phyloP scores from a whole-genome alignment of 495 filamentous ascomycete species.

The Hypoxylon fuscum region DNA sequence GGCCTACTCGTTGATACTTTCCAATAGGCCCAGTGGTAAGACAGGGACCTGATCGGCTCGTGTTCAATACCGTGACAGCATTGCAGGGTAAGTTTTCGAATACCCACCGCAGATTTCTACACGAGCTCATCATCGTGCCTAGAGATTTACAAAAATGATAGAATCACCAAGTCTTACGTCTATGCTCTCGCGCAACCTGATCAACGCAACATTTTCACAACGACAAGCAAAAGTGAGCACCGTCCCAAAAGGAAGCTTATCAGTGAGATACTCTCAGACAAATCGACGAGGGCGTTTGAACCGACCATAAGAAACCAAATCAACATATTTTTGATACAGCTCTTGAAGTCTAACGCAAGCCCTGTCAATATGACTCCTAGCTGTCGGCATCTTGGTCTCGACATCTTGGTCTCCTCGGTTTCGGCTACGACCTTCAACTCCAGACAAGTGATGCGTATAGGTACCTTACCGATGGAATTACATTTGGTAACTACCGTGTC shows the following conservation, averaged over 20 bases:
- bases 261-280: constrained; percentile 5
- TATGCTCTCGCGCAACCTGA: constrained; percentile 17
- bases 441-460: constrained; percentile 27
- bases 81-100: constrained; percentile 54
- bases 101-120: background rate
- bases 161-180: constrained; percentile 52
- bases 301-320: constrained; percentile 31
- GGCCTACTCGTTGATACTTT: background rate
- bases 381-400: constrained; percentile 15
- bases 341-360: background rate
- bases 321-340: constrained; percentile 29
- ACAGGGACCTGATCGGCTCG: constrained; percentile 58
- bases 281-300: constrained; percentile 22
- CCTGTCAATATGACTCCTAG: background rate
- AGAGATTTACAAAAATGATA: constrained; percentile 58
- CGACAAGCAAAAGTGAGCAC: constrained; percentile 8
- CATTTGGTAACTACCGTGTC: background rate
- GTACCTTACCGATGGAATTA: background rate
- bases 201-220: background rate
- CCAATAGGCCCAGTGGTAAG: constrained; percentile 45
- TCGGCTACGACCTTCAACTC: constrained; percentile 26
- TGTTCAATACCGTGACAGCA: constrained; percentile 51
- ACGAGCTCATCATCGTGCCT: background rate
- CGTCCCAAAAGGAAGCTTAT: constrained; percentile 23
- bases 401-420: constrained; percentile 35